Base-by-base conservation (phyloP, 2,329 filamentous ascomycete species). In the Sporothrix brasiliensis region DNA sequence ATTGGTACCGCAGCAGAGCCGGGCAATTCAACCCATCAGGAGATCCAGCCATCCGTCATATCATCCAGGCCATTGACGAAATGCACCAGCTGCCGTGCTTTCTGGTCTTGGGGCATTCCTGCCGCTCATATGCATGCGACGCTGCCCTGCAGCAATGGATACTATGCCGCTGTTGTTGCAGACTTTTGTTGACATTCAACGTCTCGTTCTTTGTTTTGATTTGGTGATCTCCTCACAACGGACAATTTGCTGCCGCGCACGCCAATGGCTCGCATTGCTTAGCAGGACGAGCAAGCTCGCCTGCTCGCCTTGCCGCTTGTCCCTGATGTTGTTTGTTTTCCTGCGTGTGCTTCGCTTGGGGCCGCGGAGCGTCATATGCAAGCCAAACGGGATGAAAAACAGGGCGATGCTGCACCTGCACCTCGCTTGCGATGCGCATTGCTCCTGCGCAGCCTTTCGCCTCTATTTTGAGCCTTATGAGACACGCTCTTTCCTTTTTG, bases 401-500 rank as follows among this genome's bases (percentile, higher is more conserved):
- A 58, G 44, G 39, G 56, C 56, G 34, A 21, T 30, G 41, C 60
- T 63, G 60, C 60, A 63, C 60, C 21, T 63, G 44, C 60, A 63
- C 60, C 24, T 63, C 21, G 24, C 41, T 47, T 30, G 60, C 6
- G 21, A 13, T 49, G 58, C 39, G 39, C 44, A 34, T n/a, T 34
- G 16, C 16, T 27, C 39, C 21, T 63, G 39, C 39, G 21, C 39
- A n/a, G 61, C 44, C 27, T 34, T 19, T 50, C 27, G 16, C 61
- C 44, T 50, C 61, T 65, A 49, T 49, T 63, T 34, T 50, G 61
- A 65, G 44, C 34, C 61, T 44, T 44, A 44, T 65, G 61, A 47
- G 58, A 63, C 58, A 47, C 19, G 61, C 10, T 30, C 24, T 65
- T 65, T 50, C 44, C 44, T 65, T n/a, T 34, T 50, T 16, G n/a